Percentiles rank a stretch among this genome's conserved stretches.
These are phyloP conservation scores for Reutealis trisperma DNA, from an alignment of 345 rosid species.

Conservation along the genomic window DNA sequence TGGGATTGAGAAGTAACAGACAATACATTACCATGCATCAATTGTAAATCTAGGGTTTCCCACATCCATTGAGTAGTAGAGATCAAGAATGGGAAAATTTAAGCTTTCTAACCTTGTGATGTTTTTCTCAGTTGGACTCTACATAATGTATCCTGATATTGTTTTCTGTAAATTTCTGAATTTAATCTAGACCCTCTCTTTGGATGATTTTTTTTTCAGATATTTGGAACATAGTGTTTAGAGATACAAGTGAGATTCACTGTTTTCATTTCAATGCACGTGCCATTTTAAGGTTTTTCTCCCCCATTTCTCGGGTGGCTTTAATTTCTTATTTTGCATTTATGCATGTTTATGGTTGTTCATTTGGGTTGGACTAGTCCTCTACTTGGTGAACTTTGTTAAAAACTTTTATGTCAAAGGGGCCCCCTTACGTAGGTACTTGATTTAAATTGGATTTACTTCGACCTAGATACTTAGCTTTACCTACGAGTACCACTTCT, in stretches of 20 bases:
- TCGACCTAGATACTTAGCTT: background rate
- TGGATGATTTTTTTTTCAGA: conserved; percentile 8
- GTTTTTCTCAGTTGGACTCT: background rate
- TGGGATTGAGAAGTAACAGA: background rate
- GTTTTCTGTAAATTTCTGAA: background rate
- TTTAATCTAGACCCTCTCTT: background rate
- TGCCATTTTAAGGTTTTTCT: background rate
- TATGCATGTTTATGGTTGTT: background rate
- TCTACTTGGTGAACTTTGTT: conserved; percentile 2
- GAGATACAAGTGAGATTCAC: background rate
- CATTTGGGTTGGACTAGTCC: background rate
- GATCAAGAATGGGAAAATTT: background rate
- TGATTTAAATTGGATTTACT: background rate
- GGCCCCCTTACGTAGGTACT: too few relatives aligned
- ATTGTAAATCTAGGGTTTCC: background rate
- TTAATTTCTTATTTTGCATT: background rate
- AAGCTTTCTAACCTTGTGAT: background rate
- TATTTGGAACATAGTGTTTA: conserved; percentile 2
- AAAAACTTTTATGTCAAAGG: background rate
- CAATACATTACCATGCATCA: background rate
- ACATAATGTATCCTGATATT: background rate
- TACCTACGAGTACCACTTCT: background rate
- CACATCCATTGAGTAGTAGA: background rate
- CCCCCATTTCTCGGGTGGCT: background rate
- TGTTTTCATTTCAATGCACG: background rate